Evolutionary conservation across 148 eudicot genomes (phyloP).

Genomic region (Persicaria maculosa): DNA sequence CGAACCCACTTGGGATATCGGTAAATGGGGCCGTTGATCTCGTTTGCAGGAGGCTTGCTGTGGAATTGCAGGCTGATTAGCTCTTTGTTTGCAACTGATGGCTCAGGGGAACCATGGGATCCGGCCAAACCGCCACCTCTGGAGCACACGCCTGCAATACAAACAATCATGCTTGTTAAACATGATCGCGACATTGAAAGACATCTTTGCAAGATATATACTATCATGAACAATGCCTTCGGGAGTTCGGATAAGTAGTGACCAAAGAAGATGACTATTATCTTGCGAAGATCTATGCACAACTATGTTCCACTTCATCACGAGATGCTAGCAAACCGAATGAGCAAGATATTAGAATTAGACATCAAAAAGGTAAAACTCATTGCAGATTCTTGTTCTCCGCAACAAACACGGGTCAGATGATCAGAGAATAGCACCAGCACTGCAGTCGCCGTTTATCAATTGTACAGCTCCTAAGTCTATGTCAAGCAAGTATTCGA

Average conservation of each 20-base stretch:
- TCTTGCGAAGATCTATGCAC: not conserved
- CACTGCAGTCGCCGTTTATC: not conserved
- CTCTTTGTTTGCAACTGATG: slow-evolving; percentile 3
- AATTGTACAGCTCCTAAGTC: not conserved
- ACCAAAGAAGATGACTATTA: not conserved
- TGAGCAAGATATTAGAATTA: too few relatives aligned
- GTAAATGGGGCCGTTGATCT: not conserved
- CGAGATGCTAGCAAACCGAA: too few relatives aligned
- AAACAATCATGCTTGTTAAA: not conserved
- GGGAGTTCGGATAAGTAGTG: not conserved
- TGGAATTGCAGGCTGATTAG: not conserved
- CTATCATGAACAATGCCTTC: not conserved
- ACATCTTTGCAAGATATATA: not conserved
- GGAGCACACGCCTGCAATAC: not conserved
- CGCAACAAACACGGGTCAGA: not conserved
- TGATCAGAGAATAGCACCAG: too few relatives aligned
- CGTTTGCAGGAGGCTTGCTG: not conserved
- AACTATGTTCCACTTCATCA: not conserved
- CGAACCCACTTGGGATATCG: not conserved
- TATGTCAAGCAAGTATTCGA: not conserved
- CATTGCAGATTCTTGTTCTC: not conserved
- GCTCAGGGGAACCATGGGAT: slow-evolving; percentile 1
- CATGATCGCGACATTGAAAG: not conserved
- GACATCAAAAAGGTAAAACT: too few relatives aligned
- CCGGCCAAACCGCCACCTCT: not conserved